Percentiles rank a stretch among this genome's conserved stretches.
Evolutionary conservation across 2,329 filamentous ascomycete species (phyloP).

Genomic region (Xylogone sp.): DNA sequence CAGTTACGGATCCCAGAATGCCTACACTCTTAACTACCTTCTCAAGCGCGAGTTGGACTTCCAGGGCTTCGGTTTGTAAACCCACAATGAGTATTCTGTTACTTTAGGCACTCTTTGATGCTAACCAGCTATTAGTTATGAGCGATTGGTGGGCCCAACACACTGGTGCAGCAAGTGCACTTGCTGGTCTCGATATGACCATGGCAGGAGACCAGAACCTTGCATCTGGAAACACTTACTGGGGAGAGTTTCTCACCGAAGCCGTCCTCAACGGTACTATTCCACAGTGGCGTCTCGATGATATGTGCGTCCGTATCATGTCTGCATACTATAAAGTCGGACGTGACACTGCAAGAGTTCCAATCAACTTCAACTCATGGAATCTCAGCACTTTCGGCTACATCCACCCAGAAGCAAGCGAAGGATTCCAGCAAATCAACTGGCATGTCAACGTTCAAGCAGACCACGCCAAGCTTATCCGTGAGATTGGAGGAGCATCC

Average conservation of each 20-base stretch:
- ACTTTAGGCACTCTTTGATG: not conserved
- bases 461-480: slow-evolving; percentile 71
- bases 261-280: slow-evolving; percentile 87
- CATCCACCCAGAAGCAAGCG: slow-evolving; percentile 58
- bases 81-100: no score
- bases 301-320: slow-evolving; percentile 86
- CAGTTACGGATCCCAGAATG: slow-evolving; percentile 76
- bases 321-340: slow-evolving; percentile 62
- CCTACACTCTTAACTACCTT: slow-evolving; percentile 68
- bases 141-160: slow-evolving; percentile 80
- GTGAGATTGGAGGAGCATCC: slow-evolving; percentile 73
- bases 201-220: slow-evolving; percentile 83
- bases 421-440: slow-evolving; percentile 68
- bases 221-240: slow-evolving; percentile 57
- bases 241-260: slow-evolving; percentile 82
- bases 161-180: slow-evolving; percentile 60
- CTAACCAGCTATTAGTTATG: slow-evolving; percentile 44
- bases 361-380: slow-evolving; percentile 88
- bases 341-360: slow-evolving; percentile 34
- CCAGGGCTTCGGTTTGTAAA: slow-evolving; percentile 67
- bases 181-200: slow-evolving; percentile 79
- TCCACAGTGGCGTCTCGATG: slow-evolving; percentile 82
- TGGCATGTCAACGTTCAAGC: slow-evolving; percentile 76
- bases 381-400: slow-evolving; percentile 70
- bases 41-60: slow-evolving; percentile 80